Percentiles rank a stretch among this genome's conserved stretches.
These are phyloP conservation scores for Debaryomyces tyrocola DNA, from an alignment of 805 yeast species.

Conservation along the genomic window DNA sequence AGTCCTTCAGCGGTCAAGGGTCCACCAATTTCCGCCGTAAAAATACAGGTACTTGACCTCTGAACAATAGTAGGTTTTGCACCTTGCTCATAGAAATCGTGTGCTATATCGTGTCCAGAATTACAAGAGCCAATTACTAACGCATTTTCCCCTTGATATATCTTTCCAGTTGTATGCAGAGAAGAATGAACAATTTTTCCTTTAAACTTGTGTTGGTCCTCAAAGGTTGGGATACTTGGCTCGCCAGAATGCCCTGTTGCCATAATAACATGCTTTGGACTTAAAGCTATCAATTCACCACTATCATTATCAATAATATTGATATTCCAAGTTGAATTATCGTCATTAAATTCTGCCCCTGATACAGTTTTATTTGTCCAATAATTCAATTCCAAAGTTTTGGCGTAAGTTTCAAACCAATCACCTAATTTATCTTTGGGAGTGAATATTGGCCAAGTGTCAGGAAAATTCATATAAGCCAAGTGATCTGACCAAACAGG, in stretches of 20 bases:
- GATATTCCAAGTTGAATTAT: conserved; percentile 28
- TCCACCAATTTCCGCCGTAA: conserved; percentile 33
- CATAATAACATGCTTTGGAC: conserved; percentile 39
- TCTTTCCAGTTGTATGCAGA: conserved; percentile 37
- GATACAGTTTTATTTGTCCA: conserved; percentile 17
- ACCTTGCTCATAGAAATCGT: conserved; percentile 45
- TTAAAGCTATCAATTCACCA: conserved; percentile 16
- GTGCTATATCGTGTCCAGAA: conserved; percentile 46
- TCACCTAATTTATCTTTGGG: conserved; percentile 48
- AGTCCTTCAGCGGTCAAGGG: conserved; percentile 24
- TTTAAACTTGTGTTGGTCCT: conserved; percentile 34
- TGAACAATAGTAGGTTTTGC: conserved; percentile 44
- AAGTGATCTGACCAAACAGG: conserved; percentile 44
- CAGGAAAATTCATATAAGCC: conserved; percentile 40
- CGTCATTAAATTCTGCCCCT: conserved; percentile 29
- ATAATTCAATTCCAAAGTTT: conserved; percentile 38
- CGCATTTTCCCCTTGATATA: conserved; percentile 40
- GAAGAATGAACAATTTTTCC: conserved; percentile 44
- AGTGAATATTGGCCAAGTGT: conserved; percentile 41
- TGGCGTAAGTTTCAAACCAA: conserved; percentile 42
- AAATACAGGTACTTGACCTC: conserved; percentile 45
- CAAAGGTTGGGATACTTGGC: conserved; percentile 28
- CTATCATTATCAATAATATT: conserved; percentile 20
- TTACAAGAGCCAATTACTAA: conserved; percentile 46
- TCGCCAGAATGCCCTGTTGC: conserved; percentile 42